Evolutionary conservation across 306 rosid genomes (phyloP), one percentile per base, ranked within the genome.

Genomic region (Castanea sativa): DNA sequence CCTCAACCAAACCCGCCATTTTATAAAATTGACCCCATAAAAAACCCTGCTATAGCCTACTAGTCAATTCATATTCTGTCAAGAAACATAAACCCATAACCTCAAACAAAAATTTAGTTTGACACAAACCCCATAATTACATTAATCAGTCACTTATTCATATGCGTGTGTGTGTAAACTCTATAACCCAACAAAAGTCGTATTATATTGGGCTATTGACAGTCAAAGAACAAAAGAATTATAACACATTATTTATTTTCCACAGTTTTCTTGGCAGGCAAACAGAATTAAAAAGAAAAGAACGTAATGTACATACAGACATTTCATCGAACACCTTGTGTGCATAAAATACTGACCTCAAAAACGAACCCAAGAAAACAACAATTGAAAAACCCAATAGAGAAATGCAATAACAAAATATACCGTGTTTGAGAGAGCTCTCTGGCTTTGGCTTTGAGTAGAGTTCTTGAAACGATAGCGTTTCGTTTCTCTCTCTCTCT

Each of bases 311-410:
- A 9, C 72, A 68, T 19, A 35, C 8, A n/a, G 65, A 18, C 30
- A 76, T 76, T 71, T 71, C 77, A 25, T 81, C 80, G 19, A 81
- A 76, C 80, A 81, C 13, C 56, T 76, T 27, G 67, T n/a, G 41
- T 4, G 78, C 84, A 70, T 2, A 32, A 67, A 67, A 19, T 29
- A 61, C 29, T 5, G 30, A 27, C 69, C 38, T 6, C 20, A 5
- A 63, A 18, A 12, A 13, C 53, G 15, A 12, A 49, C 16, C 15
- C 15, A 3, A 3, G 0, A 12, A 2, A 0, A 0, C 53, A 1
- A 10, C 53, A 49, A 49, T 49, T 49, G 16, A 20, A 58, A 73
- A 79, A 73, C 68, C 73, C 49, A 49, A 49, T 12, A 49, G 14
- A 15, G 16, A 3, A 49, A 49, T 49, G 53, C 14, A 49, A 49